phyloP scores from a whole-genome alignment of 345 rosid genomes.

The Lepidium sativum region DNA sequence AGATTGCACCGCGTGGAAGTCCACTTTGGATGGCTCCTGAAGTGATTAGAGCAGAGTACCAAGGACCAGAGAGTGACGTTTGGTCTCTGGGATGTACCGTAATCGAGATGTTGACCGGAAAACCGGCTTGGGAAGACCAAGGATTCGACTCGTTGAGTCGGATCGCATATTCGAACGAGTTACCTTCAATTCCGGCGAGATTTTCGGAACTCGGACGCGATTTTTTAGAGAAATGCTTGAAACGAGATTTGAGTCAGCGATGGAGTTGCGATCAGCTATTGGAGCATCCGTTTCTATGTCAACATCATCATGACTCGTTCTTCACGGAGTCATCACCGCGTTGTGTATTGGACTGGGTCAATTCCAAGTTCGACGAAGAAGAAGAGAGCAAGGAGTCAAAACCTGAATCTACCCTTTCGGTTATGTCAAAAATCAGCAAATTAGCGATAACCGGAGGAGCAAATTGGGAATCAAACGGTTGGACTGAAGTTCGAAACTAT shows the following conservation, averaged over 20 bases:
- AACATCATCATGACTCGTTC: not conserved
- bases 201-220: slow-evolving; percentile 49
- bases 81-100: slow-evolving; percentile 79
- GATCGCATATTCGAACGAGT: slow-evolving; percentile 47
- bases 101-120: slow-evolving; percentile 68
- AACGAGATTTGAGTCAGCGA: slow-evolving; percentile 39
- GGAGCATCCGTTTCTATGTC: slow-evolving; percentile 52
- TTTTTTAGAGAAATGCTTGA: slow-evolving; percentile 54
- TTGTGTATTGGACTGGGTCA: slow-evolving; percentile 53
- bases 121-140: slow-evolving; percentile 61
- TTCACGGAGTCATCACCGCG: slow-evolving; percentile 56
- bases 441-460: slow-evolving; percentile 29
- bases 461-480: slow-evolving; percentile 55
- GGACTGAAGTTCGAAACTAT: slow-evolving; percentile 37
- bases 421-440: slow-evolving; percentile 31
- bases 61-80: slow-evolving; percentile 74
- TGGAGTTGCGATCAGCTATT: slow-evolving; percentile 75
- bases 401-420: slow-evolving; percentile 9
- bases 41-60: slow-evolving; percentile 56
- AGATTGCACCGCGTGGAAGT: slow-evolving; percentile 57
- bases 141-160: slow-evolving; percentile 46
- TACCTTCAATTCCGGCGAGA: slow-evolving; percentile 39
- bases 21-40: slow-evolving; percentile 97
- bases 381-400: slow-evolving; percentile 1
- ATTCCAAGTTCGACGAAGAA: slow-evolving; percentile 34